These are phyloP conservation scores for Monosporozyma solicola DNA, from an alignment of 805 yeast genomes.

Conservation along the genomic window DNA sequence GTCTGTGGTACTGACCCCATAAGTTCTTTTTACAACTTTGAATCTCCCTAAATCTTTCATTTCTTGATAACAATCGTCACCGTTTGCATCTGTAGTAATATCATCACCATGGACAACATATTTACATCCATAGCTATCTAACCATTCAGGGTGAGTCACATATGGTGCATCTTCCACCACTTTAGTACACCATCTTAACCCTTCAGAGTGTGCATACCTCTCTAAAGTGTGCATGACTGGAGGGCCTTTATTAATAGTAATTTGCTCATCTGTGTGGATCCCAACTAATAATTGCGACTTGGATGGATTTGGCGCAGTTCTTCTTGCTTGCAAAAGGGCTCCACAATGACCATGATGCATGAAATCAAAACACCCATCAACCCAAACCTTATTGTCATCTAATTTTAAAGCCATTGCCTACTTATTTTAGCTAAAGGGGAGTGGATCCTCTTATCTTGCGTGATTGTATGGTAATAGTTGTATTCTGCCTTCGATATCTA, in stretches of 20 bases:
- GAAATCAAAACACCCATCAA: conserved; percentile 97
- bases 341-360: conserved; percentile 98
- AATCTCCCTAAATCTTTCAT: conserved; percentile 83
- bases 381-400: conserved; percentile 58
- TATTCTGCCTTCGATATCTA: not conserved
- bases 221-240: conserved; percentile 84
- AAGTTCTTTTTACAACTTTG: conserved; percentile 86
- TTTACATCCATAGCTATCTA: conserved; percentile 66
- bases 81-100: conserved; percentile 91
- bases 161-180: conserved; percentile 80
- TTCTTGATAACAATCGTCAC: conserved; percentile 81
- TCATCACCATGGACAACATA: conserved; percentile 99
- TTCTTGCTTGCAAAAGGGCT: conserved; percentile 88
- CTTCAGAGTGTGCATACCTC: conserved; percentile 74
- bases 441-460: not conserved
- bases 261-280: conserved; percentile 87
- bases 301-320: conserved; percentile 42
- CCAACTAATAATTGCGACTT: conserved; percentile 45
- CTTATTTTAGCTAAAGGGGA: not conserved
- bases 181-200: conserved; percentile 80
- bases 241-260: conserved; percentile 78
- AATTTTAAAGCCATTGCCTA: not conserved
- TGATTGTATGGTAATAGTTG: not conserved
- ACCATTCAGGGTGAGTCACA: conserved; percentile 69
- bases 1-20: conserved; percentile 91